Conservation (phyloP, 768 basidiomycete species). For the Xerocomellus chrysenteron region DNA sequence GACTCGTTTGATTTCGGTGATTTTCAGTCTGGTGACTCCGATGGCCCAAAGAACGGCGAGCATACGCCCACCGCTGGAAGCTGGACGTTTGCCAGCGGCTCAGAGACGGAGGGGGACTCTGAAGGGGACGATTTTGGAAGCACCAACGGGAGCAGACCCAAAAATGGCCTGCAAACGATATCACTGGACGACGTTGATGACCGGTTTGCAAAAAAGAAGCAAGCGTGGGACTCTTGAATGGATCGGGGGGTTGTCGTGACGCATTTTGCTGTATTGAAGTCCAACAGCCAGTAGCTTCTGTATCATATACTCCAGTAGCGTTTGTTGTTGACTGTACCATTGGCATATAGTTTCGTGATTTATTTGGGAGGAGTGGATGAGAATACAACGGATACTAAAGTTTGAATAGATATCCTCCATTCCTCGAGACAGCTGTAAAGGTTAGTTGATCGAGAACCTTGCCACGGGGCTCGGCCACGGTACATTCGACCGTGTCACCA, state of each 20-base stretch:
- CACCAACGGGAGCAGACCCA: slow-evolving; percentile 7
- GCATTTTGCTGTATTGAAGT: background rate
- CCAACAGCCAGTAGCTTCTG: background rate
- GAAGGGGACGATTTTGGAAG: slow-evolving; percentile 34
- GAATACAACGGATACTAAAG: slow-evolving; percentile 15
- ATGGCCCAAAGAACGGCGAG: slow-evolving; percentile 38
- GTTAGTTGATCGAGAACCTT: slow-evolving; percentile 59
- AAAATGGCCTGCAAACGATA: slow-evolving; percentile 28
- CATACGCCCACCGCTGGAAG: slow-evolving; percentile 66
- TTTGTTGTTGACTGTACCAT: slow-evolving; percentile 14
- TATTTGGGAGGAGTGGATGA: background rate
- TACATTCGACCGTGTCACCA: slow-evolving; percentile 79
- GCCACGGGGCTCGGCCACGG: slow-evolving; percentile 53
- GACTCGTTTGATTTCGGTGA: slow-evolving; percentile 78
- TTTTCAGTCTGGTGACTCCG: slow-evolving; percentile 53
- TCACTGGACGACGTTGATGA: slow-evolving; percentile 26
- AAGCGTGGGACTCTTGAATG: slow-evolving; percentile 16
- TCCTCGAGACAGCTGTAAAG: slow-evolving; percentile 64
- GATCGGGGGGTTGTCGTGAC: background rate
- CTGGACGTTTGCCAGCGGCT: slow-evolving; percentile 62
- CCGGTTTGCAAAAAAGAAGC: slow-evolving; percentile 19
- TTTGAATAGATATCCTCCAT: slow-evolving; percentile 66
- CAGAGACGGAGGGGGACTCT: slow-evolving; percentile 30
- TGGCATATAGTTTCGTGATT: slow-evolving; percentile 12
- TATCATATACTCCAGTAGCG: slow-evolving; percentile 16